phyloP scores from a whole-genome alignment of 495 filamentous ascomycete species.

The Penicillium cataractarum region DNA sequence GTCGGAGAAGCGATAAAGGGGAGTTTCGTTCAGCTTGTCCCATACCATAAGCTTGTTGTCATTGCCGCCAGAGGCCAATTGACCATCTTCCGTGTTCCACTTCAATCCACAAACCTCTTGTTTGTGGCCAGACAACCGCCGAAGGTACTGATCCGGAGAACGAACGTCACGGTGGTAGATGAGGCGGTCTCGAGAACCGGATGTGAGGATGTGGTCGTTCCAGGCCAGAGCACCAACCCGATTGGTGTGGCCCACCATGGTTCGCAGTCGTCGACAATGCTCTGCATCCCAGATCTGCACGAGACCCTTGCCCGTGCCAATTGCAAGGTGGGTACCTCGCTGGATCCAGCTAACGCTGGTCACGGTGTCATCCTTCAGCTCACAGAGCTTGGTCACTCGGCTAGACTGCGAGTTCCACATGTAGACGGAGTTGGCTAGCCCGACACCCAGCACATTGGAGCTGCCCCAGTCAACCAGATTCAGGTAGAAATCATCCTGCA shows the following conservation, averaged over 20 bases:
- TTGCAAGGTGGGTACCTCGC: conserved; percentile 87
- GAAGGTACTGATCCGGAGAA: conserved; percentile 85
- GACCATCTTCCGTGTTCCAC: conserved; percentile 95
- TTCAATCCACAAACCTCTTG: conserved; percentile 98
- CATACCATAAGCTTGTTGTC: conserved; percentile 98
- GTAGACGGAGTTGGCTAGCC: conserved; percentile 91
- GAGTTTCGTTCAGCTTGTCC: conserved; percentile 88
- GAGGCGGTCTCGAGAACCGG: conserved; percentile 87
- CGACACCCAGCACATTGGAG: conserved; percentile 89
- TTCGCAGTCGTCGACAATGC: conserved; percentile 77
- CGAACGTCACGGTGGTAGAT: conserved; percentile 97
- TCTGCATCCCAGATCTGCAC: conserved; percentile 98
- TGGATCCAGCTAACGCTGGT: conserved; percentile 99
- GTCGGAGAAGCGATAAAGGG: conserved; percentile 87
- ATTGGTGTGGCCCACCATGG: conserved; percentile 94
- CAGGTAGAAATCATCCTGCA: conserved; percentile 96
- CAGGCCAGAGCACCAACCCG: conserved; percentile 91
- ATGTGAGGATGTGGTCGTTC: conserved; percentile 97
- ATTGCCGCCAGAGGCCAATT: conserved; percentile 95
- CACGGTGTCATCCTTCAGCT: conserved; percentile 88
- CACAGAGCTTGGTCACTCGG: conserved; percentile 87
- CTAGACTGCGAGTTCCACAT: conserved; percentile 95
- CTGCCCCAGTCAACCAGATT: conserved; percentile 99
- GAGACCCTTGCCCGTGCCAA: conserved; percentile 89
- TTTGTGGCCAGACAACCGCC: conserved; percentile 85